Conservation (phyloP, 2,329 filamentous ascomycete genomes). For the Claviceps quebecensis region DNA sequence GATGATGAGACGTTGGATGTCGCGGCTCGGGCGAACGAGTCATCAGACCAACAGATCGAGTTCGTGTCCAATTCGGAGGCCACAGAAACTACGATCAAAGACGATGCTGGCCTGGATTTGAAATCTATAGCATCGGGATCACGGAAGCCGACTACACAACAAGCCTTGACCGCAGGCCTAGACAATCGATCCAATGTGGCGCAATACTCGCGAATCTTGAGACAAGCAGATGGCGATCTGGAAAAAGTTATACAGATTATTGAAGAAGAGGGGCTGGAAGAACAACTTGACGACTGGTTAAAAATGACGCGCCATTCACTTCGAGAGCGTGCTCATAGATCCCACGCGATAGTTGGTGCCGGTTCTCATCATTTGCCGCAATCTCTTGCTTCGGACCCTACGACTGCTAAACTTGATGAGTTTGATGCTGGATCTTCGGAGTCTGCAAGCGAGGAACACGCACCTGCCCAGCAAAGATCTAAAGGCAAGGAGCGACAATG, state of each 20-base stretch:
- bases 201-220: slow-evolving; percentile 39
- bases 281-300: slow-evolving; percentile 46
- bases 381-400: not conserved
- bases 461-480: not conserved
- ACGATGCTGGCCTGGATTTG: not conserved
- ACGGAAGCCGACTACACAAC: not conserved
- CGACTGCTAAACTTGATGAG: not conserved
- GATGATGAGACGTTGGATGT: slow-evolving; percentile 21
- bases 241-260: slow-evolving; percentile 47
- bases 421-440: not conserved
- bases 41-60: not conserved
- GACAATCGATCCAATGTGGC: slow-evolving; percentile 14
- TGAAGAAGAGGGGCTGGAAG: slow-evolving; percentile 42
- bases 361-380: not conserved
- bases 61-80: not conserved
- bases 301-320: slow-evolving; percentile 30
- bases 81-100: not conserved
- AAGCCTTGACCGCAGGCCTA: not conserved
- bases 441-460: not conserved
- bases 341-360: not conserved
- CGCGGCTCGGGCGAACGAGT: slow-evolving; percentile 7
- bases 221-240: slow-evolving; percentile 44
- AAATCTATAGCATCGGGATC: not conserved
- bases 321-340: slow-evolving; percentile 9
- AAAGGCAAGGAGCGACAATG: slow-evolving; percentile 16